Base-by-base conservation (phyloP, 2,329 filamentous ascomycete genomes). In the Juglanconis oblonga region DNA sequence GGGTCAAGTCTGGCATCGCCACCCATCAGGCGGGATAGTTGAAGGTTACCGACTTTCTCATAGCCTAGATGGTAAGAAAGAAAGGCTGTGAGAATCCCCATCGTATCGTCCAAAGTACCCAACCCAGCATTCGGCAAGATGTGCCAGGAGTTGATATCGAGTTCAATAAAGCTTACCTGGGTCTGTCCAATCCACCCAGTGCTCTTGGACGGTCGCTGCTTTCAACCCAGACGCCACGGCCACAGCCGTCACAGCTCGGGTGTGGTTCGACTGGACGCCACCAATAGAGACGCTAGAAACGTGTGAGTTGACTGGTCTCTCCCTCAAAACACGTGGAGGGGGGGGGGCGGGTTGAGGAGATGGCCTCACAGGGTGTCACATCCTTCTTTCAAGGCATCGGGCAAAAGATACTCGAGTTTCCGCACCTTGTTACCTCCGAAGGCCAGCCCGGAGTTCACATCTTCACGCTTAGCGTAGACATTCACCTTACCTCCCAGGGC, bases 381-480 rank as follows among this genome's bases (percentile, higher is more conserved):
- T 50, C 80, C 79, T 60, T 82, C 73, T 4, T 79, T 73, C 7
- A 85, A 70, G 2, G 86, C 85, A n/a, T 89, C 86, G 0, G 87
- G 79, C 5, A 86, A 78, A 17, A 89, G 81, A 69, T 90, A 89
- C 77, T 90, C 87, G 2, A 90, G 78, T 72, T 90, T 90, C 60
- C 87, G 79, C 35, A 82, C 85, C 73, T 90, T 90, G 76, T 90
- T 90, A 56, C 86, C 87, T 42, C 87, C 87, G 67, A 81, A 88
- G 3, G 87, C 87, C 17, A 89, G 79, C 0, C 82, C 84, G 1
- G 85, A 88, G 73, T 88, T 89, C 68, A 86, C 85, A 73, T 91
- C 88, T 65, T 91, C 88, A 54, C 88, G 82, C 73, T 91, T 91
- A 56, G 88, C 87, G 69, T 85, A 91, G 64, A 91, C 81, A 24